phyloP scores from a whole-genome alignment of 768 basidiomycete species.

The Suillus plorans region DNA sequence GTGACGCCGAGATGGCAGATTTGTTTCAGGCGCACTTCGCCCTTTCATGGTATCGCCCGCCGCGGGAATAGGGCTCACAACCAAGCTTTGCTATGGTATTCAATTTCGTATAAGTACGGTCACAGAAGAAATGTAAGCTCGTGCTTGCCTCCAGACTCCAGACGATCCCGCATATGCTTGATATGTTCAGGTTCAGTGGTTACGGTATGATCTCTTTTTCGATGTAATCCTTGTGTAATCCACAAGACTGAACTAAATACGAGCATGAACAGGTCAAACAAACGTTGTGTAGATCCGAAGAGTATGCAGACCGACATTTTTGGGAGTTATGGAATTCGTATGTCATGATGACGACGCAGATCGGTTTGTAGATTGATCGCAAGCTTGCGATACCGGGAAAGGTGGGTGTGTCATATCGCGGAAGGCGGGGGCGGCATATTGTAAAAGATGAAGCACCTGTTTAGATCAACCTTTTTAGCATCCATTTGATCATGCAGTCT shows the following conservation, averaged over 20 bases:
- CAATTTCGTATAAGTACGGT: background rate
- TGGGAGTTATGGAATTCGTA: background rate
- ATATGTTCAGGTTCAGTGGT: slow-evolving; percentile 19
- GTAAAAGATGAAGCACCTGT: background rate
- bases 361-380: background rate
- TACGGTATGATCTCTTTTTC: slow-evolving; percentile 13
- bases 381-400: background rate
- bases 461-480: background rate
- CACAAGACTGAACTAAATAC: slow-evolving; percentile 20
- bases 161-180: slow-evolving; percentile 14
- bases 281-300: slow-evolving; percentile 17
- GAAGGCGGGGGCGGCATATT: background rate
- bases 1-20: slow-evolving; percentile 10
- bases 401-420: background rate
- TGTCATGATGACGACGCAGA: background rate
- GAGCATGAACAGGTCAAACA: slow-evolving; percentile 19
- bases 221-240: too few relatives aligned
- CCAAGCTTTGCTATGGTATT: slow-evolving; percentile 13
- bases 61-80: slow-evolving; percentile 15
- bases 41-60: slow-evolving; percentile 20
- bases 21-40: slow-evolving; percentile 13
- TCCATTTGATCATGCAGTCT: background rate
- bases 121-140: background rate
- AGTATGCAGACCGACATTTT: slow-evolving; percentile 8
- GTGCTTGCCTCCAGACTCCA: slow-evolving; percentile 18